Conservation (phyloP, 2,329 filamentous ascomycete species). For the Blastomyces gilchristii region DNA sequence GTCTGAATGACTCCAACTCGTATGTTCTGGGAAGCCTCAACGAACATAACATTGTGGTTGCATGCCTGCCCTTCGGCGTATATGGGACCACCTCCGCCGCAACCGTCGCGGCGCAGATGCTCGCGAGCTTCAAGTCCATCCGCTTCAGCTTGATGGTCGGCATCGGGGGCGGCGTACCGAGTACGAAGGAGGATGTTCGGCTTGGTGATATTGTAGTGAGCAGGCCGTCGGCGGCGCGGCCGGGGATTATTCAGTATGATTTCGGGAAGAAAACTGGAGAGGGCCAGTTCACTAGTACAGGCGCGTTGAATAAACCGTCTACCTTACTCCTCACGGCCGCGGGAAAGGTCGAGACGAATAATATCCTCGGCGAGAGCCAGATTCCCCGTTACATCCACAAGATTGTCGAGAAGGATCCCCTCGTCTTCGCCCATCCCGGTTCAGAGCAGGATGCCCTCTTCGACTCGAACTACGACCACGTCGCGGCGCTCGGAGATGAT, state of each 20-base stretch:
- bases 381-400: slow-evolving; percentile 13
- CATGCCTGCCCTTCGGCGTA: slow-evolving; percentile 14
- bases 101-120: slow-evolving; percentile 14
- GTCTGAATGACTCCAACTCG: slow-evolving; percentile 15
- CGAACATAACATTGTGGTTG: slow-evolving; percentile 17
- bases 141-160: slow-evolving; percentile 19
- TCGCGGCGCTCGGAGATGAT: not conserved
- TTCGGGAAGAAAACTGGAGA: slow-evolving; percentile 8
- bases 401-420: slow-evolving; percentile 16
- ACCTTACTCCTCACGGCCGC: slow-evolving; percentile 16
- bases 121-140: slow-evolving; percentile 14
- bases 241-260: slow-evolving; percentile 17
- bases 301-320: slow-evolving; percentile 14
- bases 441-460: slow-evolving; percentile 19
- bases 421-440: slow-evolving; percentile 5
- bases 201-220: slow-evolving; percentile 19
- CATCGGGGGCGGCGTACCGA: slow-evolving; percentile 19
- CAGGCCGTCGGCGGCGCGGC: not conserved
- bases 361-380: slow-evolving; percentile 15
- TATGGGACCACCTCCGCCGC: slow-evolving; percentile 15
- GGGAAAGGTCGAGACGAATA: slow-evolving; percentile 16
- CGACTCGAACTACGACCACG: slow-evolving; percentile 17
- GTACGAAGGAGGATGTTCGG: slow-evolving; percentile 14
- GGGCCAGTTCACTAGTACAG: slow-evolving; percentile 9
- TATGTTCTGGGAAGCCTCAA: slow-evolving; percentile 17